These are phyloP conservation scores for Globisporangium spinosum DNA, from an alignment of 352 stramenopile species.

Conservation along the genomic window DNA sequence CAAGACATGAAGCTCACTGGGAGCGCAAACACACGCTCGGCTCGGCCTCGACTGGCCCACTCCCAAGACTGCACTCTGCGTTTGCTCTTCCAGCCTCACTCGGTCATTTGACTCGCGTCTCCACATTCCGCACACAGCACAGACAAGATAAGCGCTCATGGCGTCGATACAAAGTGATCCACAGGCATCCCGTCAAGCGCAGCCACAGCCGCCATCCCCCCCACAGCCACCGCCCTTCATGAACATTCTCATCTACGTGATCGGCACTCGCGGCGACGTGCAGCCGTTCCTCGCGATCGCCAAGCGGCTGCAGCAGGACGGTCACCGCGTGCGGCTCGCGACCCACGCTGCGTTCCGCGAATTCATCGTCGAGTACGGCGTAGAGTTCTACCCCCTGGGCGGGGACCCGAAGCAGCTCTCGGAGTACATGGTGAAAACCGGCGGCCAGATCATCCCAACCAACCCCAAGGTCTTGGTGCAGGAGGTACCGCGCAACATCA, in stretches of 20 bases:
- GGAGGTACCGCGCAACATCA: slow-evolving; percentile 80
- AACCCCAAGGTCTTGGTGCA: slow-evolving; percentile 59
- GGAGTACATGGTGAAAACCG: slow-evolving; percentile 91
- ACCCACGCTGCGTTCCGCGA: slow-evolving; percentile 88
- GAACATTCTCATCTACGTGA: slow-evolving; percentile 87
- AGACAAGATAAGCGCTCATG: background rate
- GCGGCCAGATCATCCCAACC: slow-evolving; percentile 66
- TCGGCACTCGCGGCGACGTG: slow-evolving; percentile 87
- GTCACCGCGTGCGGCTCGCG: slow-evolving; percentile 89
- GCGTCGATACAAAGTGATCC: background rate
- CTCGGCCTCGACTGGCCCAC: background rate
- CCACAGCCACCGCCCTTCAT: slow-evolving; percentile 29
- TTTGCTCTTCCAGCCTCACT: background rate
- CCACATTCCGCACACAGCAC: background rate
- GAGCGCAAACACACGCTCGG: background rate
- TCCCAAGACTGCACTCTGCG: background rate
- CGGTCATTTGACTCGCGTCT: background rate
- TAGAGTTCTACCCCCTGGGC: slow-evolving; percentile 80
- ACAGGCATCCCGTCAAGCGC: no score
- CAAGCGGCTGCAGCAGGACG: slow-evolving; percentile 74
- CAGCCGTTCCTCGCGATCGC: slow-evolving; percentile 86
- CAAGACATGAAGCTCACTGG: background rate
- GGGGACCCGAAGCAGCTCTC: slow-evolving; percentile 74
- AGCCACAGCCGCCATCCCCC: no score
- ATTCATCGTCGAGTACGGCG: slow-evolving; percentile 66